These are phyloP conservation scores for Larix kaempferi DNA, from an alignment of 75 land plant genomes.

Conservation along the genomic window DNA sequence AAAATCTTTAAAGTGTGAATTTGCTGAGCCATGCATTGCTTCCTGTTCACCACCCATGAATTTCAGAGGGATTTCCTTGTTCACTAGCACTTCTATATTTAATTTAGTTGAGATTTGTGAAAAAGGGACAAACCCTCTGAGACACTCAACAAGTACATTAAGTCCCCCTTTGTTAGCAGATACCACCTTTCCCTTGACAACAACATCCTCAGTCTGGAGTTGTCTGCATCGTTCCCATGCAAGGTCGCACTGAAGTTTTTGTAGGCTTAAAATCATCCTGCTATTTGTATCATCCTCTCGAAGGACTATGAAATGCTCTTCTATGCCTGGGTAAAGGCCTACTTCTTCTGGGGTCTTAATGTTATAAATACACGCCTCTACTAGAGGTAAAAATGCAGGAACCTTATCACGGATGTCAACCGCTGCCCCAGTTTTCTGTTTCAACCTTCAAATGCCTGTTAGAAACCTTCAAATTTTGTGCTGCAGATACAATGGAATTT, in stretches of 20 bases:
- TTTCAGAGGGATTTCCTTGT: conserved; percentile 78
- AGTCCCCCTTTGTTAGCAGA: conserved; percentile 86
- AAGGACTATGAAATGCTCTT: conserved; percentile 68
- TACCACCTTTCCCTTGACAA: conserved; percentile 78
- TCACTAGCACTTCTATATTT: conserved; percentile 71
- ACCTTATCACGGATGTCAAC: conserved; percentile 88
- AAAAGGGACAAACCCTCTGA: conserved; percentile 89
- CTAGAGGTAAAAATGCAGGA: conserved; percentile 76
- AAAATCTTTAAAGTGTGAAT: conserved; percentile 48
- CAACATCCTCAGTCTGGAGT: conserved; percentile 80
- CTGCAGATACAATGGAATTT: no score
- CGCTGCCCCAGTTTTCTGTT: conserved; percentile 79
- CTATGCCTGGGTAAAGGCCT: conserved; percentile 71
- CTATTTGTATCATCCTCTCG: conserved; percentile 70
- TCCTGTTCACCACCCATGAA: conserved; percentile 38
- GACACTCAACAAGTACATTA: conserved; percentile 74
- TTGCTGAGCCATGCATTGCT: conserved; percentile 6
- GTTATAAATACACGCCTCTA: conserved; percentile 66
- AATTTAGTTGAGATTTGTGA: conserved; percentile 76
- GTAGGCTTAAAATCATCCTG: conserved; percentile 70
- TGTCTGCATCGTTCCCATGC: conserved; percentile 93
- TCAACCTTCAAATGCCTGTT: no score
- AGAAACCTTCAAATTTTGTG: no score
- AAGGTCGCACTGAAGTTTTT: conserved; percentile 59
- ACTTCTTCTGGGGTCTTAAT: conserved; percentile 71